Conservation (phyloP, 106 monocot species). For the Acorus calamus region DNA sequence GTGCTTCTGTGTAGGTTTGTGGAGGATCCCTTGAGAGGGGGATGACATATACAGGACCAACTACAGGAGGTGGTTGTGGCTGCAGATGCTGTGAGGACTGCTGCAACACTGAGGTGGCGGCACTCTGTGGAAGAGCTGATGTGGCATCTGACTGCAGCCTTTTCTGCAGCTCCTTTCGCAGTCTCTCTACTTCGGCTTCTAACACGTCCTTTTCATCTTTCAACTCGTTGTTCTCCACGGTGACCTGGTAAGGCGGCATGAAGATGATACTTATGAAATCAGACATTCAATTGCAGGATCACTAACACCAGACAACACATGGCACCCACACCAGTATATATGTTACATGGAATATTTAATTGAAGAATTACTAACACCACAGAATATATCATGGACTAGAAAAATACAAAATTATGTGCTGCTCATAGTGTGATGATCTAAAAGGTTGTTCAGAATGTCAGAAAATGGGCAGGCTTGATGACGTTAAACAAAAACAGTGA, state of each 20-base stretch:
- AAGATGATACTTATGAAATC: neutral
- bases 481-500: too few species aligned
- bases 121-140: constrained; percentile 1
- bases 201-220: constrained; percentile 54
- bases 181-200: constrained; percentile 36
- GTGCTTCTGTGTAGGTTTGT: constrained; percentile 6
- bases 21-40: constrained; percentile 26
- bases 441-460: too few species aligned
- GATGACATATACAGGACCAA: constrained; percentile 17
- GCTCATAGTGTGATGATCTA: too few species aligned
- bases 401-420: too few species aligned
- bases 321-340: too few species aligned
- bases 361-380: too few species aligned
- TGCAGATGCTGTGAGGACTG: neutral
- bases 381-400: too few species aligned
- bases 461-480: too few species aligned
- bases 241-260: constrained; percentile 27
- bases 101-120: constrained; percentile 3
- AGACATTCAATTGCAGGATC: neutral
- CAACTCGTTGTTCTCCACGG: constrained; percentile 61
- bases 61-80: constrained; percentile 4
- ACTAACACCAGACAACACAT: too few species aligned
- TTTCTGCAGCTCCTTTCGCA: constrained; percentile 37
- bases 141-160: constrained; percentile 15
- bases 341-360: too few species aligned